phyloP scores from a whole-genome alignment of 2,329 filamentous ascomycete species.

The Diaporthe amygdali region DNA sequence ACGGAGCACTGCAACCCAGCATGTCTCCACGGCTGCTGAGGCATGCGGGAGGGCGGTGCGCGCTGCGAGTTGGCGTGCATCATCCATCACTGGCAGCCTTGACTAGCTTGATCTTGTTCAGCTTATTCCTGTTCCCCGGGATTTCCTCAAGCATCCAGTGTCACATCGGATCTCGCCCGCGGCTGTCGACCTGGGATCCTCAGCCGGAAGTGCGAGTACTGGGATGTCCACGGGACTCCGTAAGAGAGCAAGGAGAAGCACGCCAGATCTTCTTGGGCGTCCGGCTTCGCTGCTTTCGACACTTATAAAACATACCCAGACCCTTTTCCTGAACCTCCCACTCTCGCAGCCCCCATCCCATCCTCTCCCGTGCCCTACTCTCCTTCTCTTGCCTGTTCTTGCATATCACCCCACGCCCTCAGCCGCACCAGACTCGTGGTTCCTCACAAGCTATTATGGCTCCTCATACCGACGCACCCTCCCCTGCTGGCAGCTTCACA shows the following conservation, averaged over 20 bases:
- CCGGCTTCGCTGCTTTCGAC: not conserved
- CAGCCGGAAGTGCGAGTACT: not conserved
- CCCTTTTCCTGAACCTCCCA: not conserved
- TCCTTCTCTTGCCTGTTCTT: not conserved
- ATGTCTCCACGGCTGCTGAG: conserved; percentile 16
- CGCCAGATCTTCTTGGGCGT: not conserved
- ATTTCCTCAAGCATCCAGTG: conserved; percentile 7
- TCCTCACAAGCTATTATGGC: conserved; percentile 41
- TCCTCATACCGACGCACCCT: conserved; percentile 53
- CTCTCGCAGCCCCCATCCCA: not conserved
- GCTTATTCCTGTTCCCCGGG: not conserved
- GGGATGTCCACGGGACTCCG: not conserved
- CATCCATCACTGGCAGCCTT: conserved; percentile 12
- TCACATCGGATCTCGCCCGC: not conserved
- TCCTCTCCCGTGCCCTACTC: not conserved
- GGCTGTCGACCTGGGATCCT: conserved; percentile 10
- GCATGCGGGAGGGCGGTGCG: conserved; percentile 1
- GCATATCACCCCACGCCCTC: conserved; percentile 12
- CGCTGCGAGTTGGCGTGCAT: conserved; percentile 2
- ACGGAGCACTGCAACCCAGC: conserved; percentile 8
- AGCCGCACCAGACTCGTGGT: conserved; percentile 8
- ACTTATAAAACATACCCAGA: conserved; percentile 18
- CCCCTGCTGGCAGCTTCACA: conserved; percentile 51
- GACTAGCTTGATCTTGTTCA: conserved; percentile 14
- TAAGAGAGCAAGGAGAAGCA: conserved; percentile 1